A percentile compares a stretch with the other conserved stretches of the same genome.
These are phyloP conservation scores for Fusarium scirpi DNA, from an alignment of 2,329 filamentous ascomycete species.

Conservation along the genomic window DNA sequence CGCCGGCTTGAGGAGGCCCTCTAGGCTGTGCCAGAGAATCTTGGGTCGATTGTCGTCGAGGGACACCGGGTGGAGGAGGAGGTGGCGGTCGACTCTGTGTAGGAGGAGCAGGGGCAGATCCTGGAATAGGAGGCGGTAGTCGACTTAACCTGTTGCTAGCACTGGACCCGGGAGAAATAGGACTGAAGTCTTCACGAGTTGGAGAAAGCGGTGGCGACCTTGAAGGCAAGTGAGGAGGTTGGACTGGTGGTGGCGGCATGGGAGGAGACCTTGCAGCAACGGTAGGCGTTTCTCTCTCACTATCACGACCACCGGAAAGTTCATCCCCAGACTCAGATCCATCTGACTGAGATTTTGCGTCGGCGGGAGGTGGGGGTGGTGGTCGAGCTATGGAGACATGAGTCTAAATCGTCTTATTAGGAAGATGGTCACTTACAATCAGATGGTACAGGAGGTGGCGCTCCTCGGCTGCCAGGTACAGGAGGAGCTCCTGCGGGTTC, in stretches of 20 bases:
- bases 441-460: conserved; percentile 68
- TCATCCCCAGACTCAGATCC: conserved; percentile 94
- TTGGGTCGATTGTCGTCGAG: conserved; percentile 70
- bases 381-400: conserved; percentile 67
- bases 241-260: conserved; percentile 56
- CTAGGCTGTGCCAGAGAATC: conserved; percentile 61
- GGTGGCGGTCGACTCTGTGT: conserved; percentile 72
- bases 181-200: conserved; percentile 55
- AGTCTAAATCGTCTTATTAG: conserved; percentile 46
- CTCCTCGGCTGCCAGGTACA: conserved; percentile 63
- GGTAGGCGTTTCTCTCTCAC: conserved; percentile 50
- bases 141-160: conserved; percentile 68
- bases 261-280: conserved; percentile 54
- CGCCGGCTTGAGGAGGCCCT: conserved; percentile 60
- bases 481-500: conserved; percentile 56
- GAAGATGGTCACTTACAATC: conserved; percentile 66
- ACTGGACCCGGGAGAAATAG: conserved; percentile 56
- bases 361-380: conserved; percentile 65
- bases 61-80: conserved; percentile 70
- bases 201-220: conserved; percentile 51
- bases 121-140: conserved; percentile 71
- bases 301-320: conserved; percentile 67
- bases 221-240: conserved; percentile 43
- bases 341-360: conserved; percentile 73
- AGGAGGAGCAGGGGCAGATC: conserved; percentile 61